Conservation (phyloP, 768 basidiomycete genomes). For the Lentinula lateritia region DNA sequence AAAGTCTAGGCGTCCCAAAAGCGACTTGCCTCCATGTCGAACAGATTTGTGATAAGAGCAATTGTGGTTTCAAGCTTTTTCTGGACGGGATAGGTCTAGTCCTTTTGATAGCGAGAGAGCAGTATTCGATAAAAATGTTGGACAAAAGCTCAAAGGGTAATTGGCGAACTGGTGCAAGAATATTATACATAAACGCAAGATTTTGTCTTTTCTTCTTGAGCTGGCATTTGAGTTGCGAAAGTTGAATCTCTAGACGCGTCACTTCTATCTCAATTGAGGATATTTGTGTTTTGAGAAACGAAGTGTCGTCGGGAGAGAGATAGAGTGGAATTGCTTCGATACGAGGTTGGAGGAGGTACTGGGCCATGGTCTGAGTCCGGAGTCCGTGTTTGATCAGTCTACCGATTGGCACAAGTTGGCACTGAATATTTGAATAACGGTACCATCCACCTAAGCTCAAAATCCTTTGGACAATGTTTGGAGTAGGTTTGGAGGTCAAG, state of each 20-base stretch:
- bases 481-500: too few species aligned
- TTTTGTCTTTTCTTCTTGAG: not conserved
- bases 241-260: not conserved
- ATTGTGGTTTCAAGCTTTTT: not conserved
- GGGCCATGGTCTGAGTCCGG: not conserved
- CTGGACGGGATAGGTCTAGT: not conserved
- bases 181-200: not conserved
- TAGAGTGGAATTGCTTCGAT: not conserved
- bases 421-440: too few species aligned
- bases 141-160: constrained; percentile 2
- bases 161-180: constrained; percentile 1
- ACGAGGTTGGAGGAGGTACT: not conserved
- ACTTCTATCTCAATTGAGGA: not conserved
- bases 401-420: too few species aligned
- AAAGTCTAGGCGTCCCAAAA: not conserved
- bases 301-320: not conserved
- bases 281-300: not conserved
- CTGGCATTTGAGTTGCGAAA: not conserved
- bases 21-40: not conserved
- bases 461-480: too few species aligned
- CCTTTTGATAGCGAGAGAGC: not conserved
- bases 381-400: too few species aligned
- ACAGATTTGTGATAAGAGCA: not conserved
- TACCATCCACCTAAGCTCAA: too few species aligned
- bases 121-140: not conserved